phyloP scores from a whole-genome alignment of 116 monocot genomes.

The Dioscorea cayenensis region DNA sequence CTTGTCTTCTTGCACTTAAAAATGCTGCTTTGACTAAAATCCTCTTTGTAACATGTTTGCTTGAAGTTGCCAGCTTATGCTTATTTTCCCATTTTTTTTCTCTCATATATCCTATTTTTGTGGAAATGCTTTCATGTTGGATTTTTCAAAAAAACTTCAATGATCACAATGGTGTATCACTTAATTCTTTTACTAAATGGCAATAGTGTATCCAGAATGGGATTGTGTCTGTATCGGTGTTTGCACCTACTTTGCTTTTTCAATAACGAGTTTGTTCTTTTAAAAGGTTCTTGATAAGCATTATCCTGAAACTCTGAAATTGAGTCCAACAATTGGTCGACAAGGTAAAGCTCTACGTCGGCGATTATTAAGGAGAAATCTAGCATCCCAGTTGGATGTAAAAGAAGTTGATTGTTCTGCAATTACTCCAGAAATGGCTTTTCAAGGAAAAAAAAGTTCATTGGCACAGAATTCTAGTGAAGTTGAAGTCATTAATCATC shows the following conservation, averaged over 20 bases:
- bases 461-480: constrained; percentile 3
- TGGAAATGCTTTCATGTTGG: too few species aligned
- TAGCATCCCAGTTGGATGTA: constrained; percentile 18
- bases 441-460: too few species aligned
- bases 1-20: too few species aligned
- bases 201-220: neutral
- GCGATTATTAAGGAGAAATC: constrained; percentile 35
- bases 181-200: neutral
- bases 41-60: too few species aligned
- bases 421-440: neutral
- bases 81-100: too few species aligned
- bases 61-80: too few species aligned
- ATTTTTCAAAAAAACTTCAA: too few species aligned
- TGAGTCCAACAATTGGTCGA: constrained; percentile 77
- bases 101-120: too few species aligned
- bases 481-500: constrained; percentile 3
- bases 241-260: neutral
- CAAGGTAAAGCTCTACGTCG: constrained; percentile 94
- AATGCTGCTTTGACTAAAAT: too few species aligned
- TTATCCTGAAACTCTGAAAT: constrained; percentile 41
- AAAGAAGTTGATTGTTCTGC: constrained; percentile 3
- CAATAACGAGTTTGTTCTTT: neutral
- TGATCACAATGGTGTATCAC: too few species aligned
- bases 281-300: constrained; percentile 63
- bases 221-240: neutral